Conservation (phyloP, 2,329 filamentous ascomycete genomes). For the Xylaria digitata region DNA sequence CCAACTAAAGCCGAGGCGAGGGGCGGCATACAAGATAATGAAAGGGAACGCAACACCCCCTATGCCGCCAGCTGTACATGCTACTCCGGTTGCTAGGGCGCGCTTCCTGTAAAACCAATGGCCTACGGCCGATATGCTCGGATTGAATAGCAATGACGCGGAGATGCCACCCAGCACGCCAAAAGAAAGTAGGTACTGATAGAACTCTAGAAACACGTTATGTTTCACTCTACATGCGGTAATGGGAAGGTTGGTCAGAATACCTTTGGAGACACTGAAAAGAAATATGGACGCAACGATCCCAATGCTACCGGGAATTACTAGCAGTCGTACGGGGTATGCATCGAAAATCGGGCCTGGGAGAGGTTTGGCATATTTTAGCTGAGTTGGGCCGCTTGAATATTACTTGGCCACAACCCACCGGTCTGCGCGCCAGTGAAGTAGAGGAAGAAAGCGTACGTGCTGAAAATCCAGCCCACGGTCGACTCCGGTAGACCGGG, state of each 20-base stretch:
- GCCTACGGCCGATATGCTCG: slow-evolving; percentile 32
- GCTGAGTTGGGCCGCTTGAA: not conserved
- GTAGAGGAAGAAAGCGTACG: slow-evolving; percentile 37
- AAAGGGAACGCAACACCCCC: slow-evolving; percentile 32
- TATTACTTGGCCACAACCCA: slow-evolving; percentile 4
- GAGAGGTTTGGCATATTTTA: slow-evolving; percentile 6
- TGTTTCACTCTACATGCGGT: not conserved
- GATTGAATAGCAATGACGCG: slow-evolving; percentile 30
- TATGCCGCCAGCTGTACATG: slow-evolving; percentile 33
- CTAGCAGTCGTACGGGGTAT: slow-evolving; percentile 28
- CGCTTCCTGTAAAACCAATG: slow-evolving; percentile 34
- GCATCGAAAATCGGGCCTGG: slow-evolving; percentile 34
- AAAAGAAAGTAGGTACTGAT: slow-evolving; percentile 35
- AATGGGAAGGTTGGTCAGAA: no score
- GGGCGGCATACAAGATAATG: slow-evolving; percentile 29
- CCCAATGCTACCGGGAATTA: slow-evolving; percentile 32
- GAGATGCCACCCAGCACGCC: slow-evolving; percentile 34
- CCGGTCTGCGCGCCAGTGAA: slow-evolving; percentile 34
- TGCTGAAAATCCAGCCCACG: slow-evolving; percentile 34
- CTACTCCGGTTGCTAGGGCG: slow-evolving; percentile 33
- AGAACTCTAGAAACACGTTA: slow-evolving; percentile 29
- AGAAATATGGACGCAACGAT: slow-evolving; percentile 26
- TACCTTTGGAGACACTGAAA: slow-evolving; percentile 35
- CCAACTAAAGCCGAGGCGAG: slow-evolving; percentile 30
- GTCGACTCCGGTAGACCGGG: slow-evolving; percentile 25